Evolutionary conservation across 371 early-diverging fungal genomes (phyloP), one percentile per base, ranked within the genome.

Genomic region (Paraphysoderma sedebokerense): DNA sequence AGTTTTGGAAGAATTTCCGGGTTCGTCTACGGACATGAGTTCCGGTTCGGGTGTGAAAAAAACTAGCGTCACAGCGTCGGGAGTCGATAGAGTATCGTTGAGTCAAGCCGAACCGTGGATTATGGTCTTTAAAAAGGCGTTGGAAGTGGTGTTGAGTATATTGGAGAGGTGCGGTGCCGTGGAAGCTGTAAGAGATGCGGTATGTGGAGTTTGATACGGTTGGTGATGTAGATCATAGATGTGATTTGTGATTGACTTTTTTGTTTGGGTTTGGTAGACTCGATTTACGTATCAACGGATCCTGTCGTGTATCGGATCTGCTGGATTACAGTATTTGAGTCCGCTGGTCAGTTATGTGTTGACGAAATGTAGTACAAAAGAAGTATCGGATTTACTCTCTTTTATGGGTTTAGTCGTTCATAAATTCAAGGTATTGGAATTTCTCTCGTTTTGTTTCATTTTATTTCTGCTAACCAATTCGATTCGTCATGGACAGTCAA

Each of bases 221-320:
- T 23, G 26, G 22, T 46, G 31, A 47, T 42, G n/a, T 22, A 44
- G 37, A 23, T 51, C 19, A 12, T 47, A 12, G 28, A 35, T 41
- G 11, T 40, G n/a, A n/a, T n/a, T n/a, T n/a, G n/a, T n/a, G n/a
- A n/a, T n/a, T n/a, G n/a, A n/a, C n/a, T n/a, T n/a, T n/a, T n/a
- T n/a, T n/a, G n/a, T n/a, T n/a, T n/a, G 33, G 27, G 6, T 52
- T 22, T 26, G 38, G 17, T 54, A 75, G 74, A 69, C 83, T 0
- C 70, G 93, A 23, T 85, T 76, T 54, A 67, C 87, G 4, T 84
- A 89, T 59, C 82, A 90, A 46, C 75, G 93, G 27, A 64, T 92
- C 58, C 77, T 92, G 42, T 82, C 77, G 48, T 82, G 82, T 38
- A 70, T 91, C 20, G 96, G 93, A 12, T 68, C 75, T 4, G 83